A percentile compares a stretch with the other conserved stretches of the same genome.
phyloP scores from a whole-genome alignment of 495 filamentous ascomycete genomes.

The Penicillium samsonianum region DNA sequence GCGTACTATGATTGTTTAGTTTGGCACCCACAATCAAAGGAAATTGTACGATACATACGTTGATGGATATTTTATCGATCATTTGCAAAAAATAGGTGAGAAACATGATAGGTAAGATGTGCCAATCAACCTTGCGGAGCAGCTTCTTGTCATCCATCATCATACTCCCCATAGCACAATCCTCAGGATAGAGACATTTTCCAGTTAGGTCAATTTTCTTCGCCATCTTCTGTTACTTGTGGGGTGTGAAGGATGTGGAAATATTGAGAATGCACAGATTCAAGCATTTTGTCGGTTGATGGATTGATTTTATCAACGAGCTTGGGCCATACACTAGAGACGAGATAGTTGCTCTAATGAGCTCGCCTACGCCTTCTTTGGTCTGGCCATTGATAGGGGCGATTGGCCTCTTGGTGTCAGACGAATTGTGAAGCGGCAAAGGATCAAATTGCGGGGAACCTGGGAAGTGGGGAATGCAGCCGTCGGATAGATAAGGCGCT shows the following conservation, averaged over 20 bases:
- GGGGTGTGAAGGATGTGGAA: not conserved
- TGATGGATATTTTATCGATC: slow-evolving; percentile 65
- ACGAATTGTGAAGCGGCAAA: too few species aligned
- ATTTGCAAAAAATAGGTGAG: slow-evolving; percentile 64
- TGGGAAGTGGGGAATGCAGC: slow-evolving; percentile 25
- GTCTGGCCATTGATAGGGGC: too few species aligned
- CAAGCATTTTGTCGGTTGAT: slow-evolving; percentile 1
- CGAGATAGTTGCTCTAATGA: too few species aligned
- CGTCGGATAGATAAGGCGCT: slow-evolving; percentile 30
- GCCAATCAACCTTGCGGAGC: slow-evolving; percentile 53
- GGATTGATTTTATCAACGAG: not conserved
- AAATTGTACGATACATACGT: too few species aligned
- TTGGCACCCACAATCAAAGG: too few species aligned
- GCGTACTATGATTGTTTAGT: too few species aligned
- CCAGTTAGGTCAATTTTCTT: slow-evolving; percentile 15
- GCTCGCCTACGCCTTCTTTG: slow-evolving; percentile 9
- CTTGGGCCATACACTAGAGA: too few species aligned
- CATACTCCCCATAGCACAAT: slow-evolving; percentile 23
- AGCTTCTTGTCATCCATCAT: slow-evolving; percentile 38
- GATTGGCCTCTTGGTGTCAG: too few species aligned
- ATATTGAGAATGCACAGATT: too few species aligned
- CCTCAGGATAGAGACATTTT: slow-evolving; percentile 14
- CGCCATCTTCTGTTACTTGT: slow-evolving; percentile 1
- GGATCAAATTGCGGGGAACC: too few species aligned
- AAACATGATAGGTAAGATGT: slow-evolving; percentile 62